phyloP scores from a whole-genome alignment of 83 land plant genomes.

The Thuja plicata region DNA sequence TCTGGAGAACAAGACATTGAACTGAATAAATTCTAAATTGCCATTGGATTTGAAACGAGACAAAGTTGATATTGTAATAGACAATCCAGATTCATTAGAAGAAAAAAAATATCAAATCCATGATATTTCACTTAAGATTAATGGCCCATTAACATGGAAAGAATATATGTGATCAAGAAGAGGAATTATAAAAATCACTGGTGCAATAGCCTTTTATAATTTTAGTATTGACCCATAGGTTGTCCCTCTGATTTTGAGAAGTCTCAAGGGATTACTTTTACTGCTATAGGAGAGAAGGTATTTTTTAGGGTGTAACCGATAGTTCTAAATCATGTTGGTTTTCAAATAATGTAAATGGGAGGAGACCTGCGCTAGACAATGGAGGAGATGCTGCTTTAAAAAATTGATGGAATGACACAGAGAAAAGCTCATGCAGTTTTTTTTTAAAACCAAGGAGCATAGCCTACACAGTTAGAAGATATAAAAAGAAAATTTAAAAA shows the following conservation, averaged over 20 bases:
- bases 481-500: no score
- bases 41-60: slow-evolving; percentile 70
- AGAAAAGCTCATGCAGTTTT: no score
- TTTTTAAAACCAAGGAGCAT: no score
- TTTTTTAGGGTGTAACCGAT: background rate
- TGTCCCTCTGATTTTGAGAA: background rate
- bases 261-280: background rate
- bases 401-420: no score
- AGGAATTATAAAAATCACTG: slow-evolving; percentile 26
- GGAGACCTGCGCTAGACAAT: no score
- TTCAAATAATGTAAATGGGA: no score
- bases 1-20: slow-evolving; percentile 71
- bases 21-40: slow-evolving; percentile 74
- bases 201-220: background rate
- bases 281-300: background rate
- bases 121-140: slow-evolving; percentile 37
- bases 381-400: no score
- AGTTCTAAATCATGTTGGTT: background rate
- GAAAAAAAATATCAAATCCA: slow-evolving; percentile 54
- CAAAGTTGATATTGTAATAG: slow-evolving; percentile 79
- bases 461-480: no score
- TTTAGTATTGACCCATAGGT: background rate
- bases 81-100: slow-evolving; percentile 79
- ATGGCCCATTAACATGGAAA: slow-evolving; percentile 50
- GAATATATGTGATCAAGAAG: slow-evolving; percentile 56